Evolutionary conservation across 2,329 filamentous ascomycete species (phyloP), one percentile per base, ranked within the genome.

Genomic region (Beauveria varroae): DNA sequence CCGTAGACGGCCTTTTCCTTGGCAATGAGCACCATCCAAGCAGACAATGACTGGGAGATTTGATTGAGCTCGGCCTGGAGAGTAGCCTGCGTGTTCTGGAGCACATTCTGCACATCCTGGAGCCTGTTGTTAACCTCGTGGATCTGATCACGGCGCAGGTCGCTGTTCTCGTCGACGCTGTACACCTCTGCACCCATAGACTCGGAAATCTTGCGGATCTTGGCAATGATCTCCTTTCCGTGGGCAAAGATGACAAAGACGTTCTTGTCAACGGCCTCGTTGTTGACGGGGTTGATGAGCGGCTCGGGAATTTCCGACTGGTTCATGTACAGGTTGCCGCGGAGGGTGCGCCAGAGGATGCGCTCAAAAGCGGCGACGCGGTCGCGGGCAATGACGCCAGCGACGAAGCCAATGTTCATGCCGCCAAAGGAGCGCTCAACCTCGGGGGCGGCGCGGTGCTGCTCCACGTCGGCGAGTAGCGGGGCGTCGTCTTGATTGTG

Each of bases 161-260:
- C 95, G 74, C 90, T 91, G 79, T 98, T 97, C 81, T 99, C 95
- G 69, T 99, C 95, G 37, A 99, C 95, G 67, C 87, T 92, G 81
- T 99, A 99, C 64, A 98, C 84, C 71, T 96, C 91, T 61, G 96
- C 95, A 64, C 93, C 91, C 76, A 99, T 88, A 9, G 93, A 97
- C 78, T 99, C 95, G 1, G 93, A 98, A 64, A 99, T 98, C 83
- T 97, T 98, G 71, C 95, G 87, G 72, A 99, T 98, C 86, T 99
- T 99, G 71, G 93, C 90, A 69, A 99, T 87, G 68, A 99, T 96
- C 76, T 98, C 93, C 77, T 96, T 96, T 72, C 95, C 95, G 71
- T 99, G 95, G 14, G 95, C 95, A 69, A 99, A 99, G 75, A 99
- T 99, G 71, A 99, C 93, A 71, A 99, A 99, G 61, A 99, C 95